Evolutionary conservation across 306 rosid genomes (phyloP), one percentile per base, ranked within the genome.

Genomic region (Castanea crenata): DNA sequence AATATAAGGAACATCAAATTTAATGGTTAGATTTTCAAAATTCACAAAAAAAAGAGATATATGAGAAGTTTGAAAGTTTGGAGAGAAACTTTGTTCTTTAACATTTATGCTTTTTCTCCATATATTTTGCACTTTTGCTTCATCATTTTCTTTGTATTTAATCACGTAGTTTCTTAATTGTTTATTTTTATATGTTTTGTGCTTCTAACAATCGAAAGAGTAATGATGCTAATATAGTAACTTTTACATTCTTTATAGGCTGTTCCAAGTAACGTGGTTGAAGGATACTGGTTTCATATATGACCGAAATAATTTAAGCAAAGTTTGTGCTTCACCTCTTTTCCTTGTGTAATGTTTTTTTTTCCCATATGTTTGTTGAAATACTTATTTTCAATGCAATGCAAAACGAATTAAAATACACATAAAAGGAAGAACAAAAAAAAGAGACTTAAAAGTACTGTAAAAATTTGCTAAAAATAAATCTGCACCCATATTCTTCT

Each of bases 261-360:
- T 95, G 81, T 84, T 91, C 83, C 98, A 95, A 85, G 86, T 92
- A 86, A 85, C 89, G 65, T 92, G 97, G 97, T 58, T 86, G 98
- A 78, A 41, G 91, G 78, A 80, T 82, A 78, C 61, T 78, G 99
- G 99, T 83, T 92, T 87, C 92, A 85, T 87, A 73, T 91, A 95
- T 86, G 90, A 92, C 81, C 83, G 55, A 16, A 73, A 90, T 81
- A 85, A 86, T 87, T 85, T 92, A 83, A 84, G 85, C 90, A 31
- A 91, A 81, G 97, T 94, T 87, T 81, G 97, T 94, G 76, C 90
- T 79, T 85, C 80, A 83, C 82, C 94, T 87, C 64, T 82, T 71
- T 54, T 79, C 61, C 69, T 69, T 41, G 46, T 69, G 69, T 76
- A 81, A 75, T 38, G 8, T 74, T 25, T 19, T 29, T 86, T 59